Evolutionary conservation across 2,329 filamentous ascomycete genomes (phyloP), one percentile per base, ranked within the genome.

Genomic region (Celoporthe dispersa): DNA sequence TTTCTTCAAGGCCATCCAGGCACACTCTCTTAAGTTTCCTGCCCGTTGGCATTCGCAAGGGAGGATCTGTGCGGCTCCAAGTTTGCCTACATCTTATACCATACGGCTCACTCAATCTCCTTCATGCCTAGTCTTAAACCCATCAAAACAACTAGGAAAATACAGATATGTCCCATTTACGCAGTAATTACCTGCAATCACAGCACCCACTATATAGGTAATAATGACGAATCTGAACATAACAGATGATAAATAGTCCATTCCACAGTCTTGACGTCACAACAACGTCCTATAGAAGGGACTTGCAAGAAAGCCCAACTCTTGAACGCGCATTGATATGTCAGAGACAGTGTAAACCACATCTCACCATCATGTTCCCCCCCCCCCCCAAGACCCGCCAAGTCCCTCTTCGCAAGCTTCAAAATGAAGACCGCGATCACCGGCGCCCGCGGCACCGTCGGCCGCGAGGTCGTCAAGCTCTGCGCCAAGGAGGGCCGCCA

Each of bases 381-480:
- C 37, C 37, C 19, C 44, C 41, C 22, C 41, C 41, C 8, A 60
- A 65, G 66, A 33, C 28, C 14, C 41, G 41, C 41, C 41, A 48
- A 33, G 57, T 60, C 44, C 51, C 19, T 57, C 37, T 19, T 41
- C 25, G 37, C 16, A 22, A 35, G 28, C 25, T 35, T 64, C 37
- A 69, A 51, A 31, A 77, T 77, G 81, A 82, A 77, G 78, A 81
- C 77, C 77, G 82, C 81, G 71, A 83, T 76, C 76, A 83, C 78
- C 66, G 77, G 77, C 71, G 80, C 70, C 74, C 79, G 77, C 76
- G 76, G 79, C 74, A 77, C 73, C 33, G 77, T 79, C 64, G 77
- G 77, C 61, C 70, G 73, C 51, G 75, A 74, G 31, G 71, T 77
- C 28, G 78, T 80, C 61, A 76, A 78, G 71, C 68, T 76, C 9